These are phyloP conservation scores for Cyberlindnera mississippiensis DNA, from an alignment of 805 yeast genomes.

Conservation along the genomic window DNA sequence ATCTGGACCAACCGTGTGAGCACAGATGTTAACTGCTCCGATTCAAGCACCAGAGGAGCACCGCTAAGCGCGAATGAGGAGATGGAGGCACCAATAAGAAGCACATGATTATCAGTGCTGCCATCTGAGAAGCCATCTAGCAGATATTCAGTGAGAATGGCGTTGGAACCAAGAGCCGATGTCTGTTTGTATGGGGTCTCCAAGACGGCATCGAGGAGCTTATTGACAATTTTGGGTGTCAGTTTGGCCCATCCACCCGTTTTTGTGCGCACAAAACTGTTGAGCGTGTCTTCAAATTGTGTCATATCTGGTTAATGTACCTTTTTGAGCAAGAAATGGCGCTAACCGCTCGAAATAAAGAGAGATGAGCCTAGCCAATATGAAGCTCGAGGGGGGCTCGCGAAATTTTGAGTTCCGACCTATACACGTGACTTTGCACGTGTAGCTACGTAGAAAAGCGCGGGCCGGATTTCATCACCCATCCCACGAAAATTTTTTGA, in stretches of 20 bases:
- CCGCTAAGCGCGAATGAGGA: neutral
- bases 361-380: too few relatives aligned
- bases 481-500: slow-evolving; percentile 13
- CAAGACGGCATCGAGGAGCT: slow-evolving; percentile 1
- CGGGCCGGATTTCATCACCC: neutral
- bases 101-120: slow-evolving; percentile 11
- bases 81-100: slow-evolving; percentile 3
- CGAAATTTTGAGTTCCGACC: too few relatives aligned
- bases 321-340: too few relatives aligned
- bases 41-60: neutral
- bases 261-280: slow-evolving; percentile 1
- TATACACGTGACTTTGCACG: too few relatives aligned
- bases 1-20: slow-evolving; percentile 18
- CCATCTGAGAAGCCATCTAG: slow-evolving; percentile 4
- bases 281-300: slow-evolving; percentile 1
- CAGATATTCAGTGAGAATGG: neutral
- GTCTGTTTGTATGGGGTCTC: neutral
- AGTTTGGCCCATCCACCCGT: slow-evolving; percentile 2
- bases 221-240: slow-evolving; percentile 4
- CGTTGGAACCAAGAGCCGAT: neutral
- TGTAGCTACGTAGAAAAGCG: too few relatives aligned
- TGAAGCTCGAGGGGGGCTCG: too few relatives aligned
- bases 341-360: too few relatives aligned
- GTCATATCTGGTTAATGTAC: too few relatives aligned
- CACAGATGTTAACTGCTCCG: slow-evolving; percentile 8